A percentile compares a stretch with the other conserved stretches of the same genome.
These are phyloP conservation scores for Linnemannia elongata DNA, from an alignment of 192 early-diverging fungal species.

Conservation along the genomic window DNA sequence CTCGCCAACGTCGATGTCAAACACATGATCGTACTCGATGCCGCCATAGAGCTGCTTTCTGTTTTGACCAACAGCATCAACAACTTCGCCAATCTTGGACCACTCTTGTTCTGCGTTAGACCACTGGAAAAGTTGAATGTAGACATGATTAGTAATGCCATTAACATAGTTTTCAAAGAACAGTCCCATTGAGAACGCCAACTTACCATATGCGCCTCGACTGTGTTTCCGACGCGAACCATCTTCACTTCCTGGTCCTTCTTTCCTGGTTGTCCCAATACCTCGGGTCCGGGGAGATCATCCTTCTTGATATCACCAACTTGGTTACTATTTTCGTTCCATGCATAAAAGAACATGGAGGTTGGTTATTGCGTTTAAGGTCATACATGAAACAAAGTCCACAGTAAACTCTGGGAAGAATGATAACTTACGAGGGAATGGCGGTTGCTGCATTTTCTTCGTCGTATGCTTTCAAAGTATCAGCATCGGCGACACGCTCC, in stretches of 20 bases:
- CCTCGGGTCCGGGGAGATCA: conserved; percentile 84
- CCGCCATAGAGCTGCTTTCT: conserved; percentile 88
- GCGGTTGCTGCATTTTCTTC: conserved; percentile 67
- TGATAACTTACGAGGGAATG: conserved; percentile 69
- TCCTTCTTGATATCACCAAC: conserved; percentile 87
- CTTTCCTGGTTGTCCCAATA: conserved; percentile 73
- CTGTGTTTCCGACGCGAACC: conserved; percentile 78
- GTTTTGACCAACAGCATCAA: conserved; percentile 84
- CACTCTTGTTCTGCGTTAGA: conserved; percentile 69
- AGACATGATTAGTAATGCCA: not conserved
- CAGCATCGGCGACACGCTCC: conserved; percentile 73
- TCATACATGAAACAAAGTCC: not conserved
- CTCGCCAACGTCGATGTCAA: conserved; percentile 95
- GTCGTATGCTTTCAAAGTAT: conserved; percentile 62
- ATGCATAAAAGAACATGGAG: not conserved
- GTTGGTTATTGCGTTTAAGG: not conserved
- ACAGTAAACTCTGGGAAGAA: not conserved
- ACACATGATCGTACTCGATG: conserved; percentile 97
- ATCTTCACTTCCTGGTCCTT: conserved; percentile 93
- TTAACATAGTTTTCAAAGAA: not conserved
- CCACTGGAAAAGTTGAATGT: conserved; percentile 69
- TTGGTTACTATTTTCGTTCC: conserved; percentile 69
- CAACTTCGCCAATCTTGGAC: conserved; percentile 94
- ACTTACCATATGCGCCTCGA: conserved; percentile 86
- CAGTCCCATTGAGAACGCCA: not conserved